Base-by-base conservation (phyloP, 306 rosid species). In the Cicer yamashitae region DNA sequence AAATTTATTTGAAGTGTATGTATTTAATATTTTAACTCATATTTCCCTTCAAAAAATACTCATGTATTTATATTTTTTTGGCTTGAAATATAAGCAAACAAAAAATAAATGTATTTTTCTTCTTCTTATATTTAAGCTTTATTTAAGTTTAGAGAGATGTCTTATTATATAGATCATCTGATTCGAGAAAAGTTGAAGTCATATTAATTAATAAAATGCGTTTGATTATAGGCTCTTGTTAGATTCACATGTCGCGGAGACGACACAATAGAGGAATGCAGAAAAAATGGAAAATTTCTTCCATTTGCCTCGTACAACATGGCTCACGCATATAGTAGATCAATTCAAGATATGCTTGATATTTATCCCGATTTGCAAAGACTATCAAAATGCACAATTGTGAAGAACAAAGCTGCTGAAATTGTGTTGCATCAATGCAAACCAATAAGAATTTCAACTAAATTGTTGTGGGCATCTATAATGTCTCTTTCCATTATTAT, bases 261-360 rank as follows among this genome's bases (percentile, higher is more conserved):
- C n/a, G 51, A 73, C 12, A 67, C 14, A 7, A 5, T 3, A 59
- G 82, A 79, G 50, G 79, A 74, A n/a, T 91, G 91, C 72, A 52
- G 34, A 81, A 85, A 66, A 13, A 41, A 50, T 1, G 97, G 90
- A 30, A 86, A 70, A 70, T 76, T 83, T 65, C 48, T 91, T 7
- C 85, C 91, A 8, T 76, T 59, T 44, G 72, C 78, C 1, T 47
- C 81, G 4, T 89, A 86, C 84, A 61, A 86, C 77, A 80, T 86
- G 86, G 88, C 92, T 58, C 85, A 61, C 5, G 94, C 94, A 53
- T 91, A 86, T 63, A 88, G 90, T 52, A 83, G 84, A 46, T 86
- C 86, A 0, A 68, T 84, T 12, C 93, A 91, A 59, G 84, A 89
- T 53, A 68, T 89, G 80, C 81, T 89, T 4, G 81, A 87, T 53